These are phyloP conservation scores for Phoenix roebelenii DNA, from an alignment of 176 grass and related monocot species.

Conservation along the genomic window DNA sequence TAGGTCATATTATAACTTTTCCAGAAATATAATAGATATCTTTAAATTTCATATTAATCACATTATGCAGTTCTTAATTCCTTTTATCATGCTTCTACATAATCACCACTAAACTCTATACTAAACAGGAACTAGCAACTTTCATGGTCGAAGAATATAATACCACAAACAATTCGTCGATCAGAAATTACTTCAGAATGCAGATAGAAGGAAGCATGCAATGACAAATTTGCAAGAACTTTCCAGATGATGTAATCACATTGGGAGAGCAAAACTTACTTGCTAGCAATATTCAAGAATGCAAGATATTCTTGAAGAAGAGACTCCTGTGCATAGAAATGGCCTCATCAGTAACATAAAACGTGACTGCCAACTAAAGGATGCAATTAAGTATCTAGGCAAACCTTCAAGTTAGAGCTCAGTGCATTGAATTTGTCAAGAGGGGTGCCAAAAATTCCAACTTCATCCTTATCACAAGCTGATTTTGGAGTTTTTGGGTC, in stretches of 20 bases:
- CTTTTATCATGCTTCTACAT: too few relatives aligned
- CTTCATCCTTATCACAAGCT: conserved; percentile 21
- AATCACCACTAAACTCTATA: too few relatives aligned
- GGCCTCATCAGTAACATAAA: neutral
- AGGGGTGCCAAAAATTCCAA: conserved; percentile 36
- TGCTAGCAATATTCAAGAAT: conserved; percentile 72
- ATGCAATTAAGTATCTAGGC: neutral
- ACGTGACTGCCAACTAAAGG: neutral
- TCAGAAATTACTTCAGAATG: too few relatives aligned
- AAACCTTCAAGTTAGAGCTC: conserved; percentile 62
- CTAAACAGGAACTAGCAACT: too few relatives aligned
- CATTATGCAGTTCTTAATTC: too few relatives aligned
- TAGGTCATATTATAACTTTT: too few relatives aligned
- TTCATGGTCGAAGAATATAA: too few relatives aligned
- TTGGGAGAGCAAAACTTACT: conserved; percentile 35
- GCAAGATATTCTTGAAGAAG: conserved; percentile 66
- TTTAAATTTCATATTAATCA: too few relatives aligned
- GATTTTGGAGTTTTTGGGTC: conserved; percentile 40
- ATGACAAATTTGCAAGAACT: too few relatives aligned
- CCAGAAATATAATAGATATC: too few relatives aligned
- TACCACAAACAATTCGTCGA: too few relatives aligned
- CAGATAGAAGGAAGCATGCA: too few relatives aligned
- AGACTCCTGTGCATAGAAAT: conserved; percentile 46
- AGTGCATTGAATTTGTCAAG: conserved; percentile 59
- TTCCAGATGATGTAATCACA: neutral